phyloP scores from a whole-genome alignment of 257 asterid species.

The Capsicum chinense region DNA sequence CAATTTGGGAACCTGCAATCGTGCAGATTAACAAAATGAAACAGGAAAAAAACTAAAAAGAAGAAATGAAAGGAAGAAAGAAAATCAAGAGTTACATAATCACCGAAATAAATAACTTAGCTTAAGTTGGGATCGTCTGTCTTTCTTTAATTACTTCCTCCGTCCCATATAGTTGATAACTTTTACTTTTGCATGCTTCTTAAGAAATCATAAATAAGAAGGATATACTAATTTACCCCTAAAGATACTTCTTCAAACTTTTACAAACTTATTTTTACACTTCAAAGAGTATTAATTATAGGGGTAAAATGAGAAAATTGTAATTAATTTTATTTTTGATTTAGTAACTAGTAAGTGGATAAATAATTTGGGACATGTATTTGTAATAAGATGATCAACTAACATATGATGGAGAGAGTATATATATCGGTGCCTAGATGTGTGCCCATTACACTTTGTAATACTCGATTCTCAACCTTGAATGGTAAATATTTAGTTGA shows the following conservation, averaged over 20 bases:
- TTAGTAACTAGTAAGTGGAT: no score
- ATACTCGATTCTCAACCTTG: conserved; percentile 6
- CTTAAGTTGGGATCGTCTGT: neutral
- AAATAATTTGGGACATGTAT: no score
- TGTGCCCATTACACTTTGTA: neutral
- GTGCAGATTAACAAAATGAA: conserved; percentile 9
- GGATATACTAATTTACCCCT: no score
- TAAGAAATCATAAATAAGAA: no score
- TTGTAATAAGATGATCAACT: no score
- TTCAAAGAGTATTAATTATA: no score
- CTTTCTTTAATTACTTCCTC: neutral
- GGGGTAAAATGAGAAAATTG: no score
- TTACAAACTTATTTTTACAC: no score
- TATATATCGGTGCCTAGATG: neutral
- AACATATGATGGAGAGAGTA: neutral
- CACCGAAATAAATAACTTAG: neutral
- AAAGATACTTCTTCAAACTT: no score
- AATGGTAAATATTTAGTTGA: neutral
- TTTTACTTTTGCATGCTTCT: no score
- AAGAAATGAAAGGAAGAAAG: neutral
- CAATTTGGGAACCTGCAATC: conserved; percentile 77
- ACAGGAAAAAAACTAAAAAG: conserved; percentile 21
- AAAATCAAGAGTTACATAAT: neutral
- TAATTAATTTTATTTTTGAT: no score
- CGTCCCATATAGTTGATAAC: no score